Evolutionary conservation across 768 basidiomycete species (phyloP).

Genomic region (Mycena indigotica): DNA sequence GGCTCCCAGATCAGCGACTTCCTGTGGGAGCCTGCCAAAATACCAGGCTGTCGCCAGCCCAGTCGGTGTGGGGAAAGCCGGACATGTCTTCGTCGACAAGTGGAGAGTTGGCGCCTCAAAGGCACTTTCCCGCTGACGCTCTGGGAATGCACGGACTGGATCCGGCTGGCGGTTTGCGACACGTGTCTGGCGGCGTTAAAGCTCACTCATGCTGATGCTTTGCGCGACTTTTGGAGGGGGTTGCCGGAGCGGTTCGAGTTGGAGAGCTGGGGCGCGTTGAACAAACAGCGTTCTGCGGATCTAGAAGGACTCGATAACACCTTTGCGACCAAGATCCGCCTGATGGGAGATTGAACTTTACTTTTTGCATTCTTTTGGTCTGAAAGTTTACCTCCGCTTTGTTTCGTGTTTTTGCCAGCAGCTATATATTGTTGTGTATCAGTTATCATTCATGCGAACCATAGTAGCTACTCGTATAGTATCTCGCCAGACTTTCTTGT

Average conservation of each 20-base stretch:
- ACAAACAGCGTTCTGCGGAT: constrained; percentile 1
- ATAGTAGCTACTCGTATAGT: too few relatives aligned
- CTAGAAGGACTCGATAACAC: not conserved
- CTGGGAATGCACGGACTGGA: constrained; percentile 28
- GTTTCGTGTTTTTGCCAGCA: too few relatives aligned
- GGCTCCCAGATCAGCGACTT: not conserved
- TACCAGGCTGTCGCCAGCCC: not conserved
- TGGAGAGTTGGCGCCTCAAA: not conserved
- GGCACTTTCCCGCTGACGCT: not conserved
- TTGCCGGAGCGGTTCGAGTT: constrained; percentile 43
- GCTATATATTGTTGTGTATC: too few relatives aligned
- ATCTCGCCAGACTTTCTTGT: too few relatives aligned
- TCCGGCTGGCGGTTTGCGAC: constrained; percentile 36
- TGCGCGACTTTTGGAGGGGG: constrained; percentile 42
- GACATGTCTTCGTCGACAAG: not conserved
- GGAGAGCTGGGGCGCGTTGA: constrained; percentile 39
- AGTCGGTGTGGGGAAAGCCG: not conserved
- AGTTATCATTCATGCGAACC: too few relatives aligned
- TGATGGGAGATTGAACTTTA: too few relatives aligned
- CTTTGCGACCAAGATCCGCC: too few relatives aligned
- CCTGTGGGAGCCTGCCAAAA: not conserved
- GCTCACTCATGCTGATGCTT: constrained; percentile 33
- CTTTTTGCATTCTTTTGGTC: too few relatives aligned
- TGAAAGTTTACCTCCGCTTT: too few relatives aligned
- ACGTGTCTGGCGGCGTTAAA: constrained; percentile 36